phyloP scores from a whole-genome alignment of 73 alveolate genomes.

The Breviolum minutum region DNA sequence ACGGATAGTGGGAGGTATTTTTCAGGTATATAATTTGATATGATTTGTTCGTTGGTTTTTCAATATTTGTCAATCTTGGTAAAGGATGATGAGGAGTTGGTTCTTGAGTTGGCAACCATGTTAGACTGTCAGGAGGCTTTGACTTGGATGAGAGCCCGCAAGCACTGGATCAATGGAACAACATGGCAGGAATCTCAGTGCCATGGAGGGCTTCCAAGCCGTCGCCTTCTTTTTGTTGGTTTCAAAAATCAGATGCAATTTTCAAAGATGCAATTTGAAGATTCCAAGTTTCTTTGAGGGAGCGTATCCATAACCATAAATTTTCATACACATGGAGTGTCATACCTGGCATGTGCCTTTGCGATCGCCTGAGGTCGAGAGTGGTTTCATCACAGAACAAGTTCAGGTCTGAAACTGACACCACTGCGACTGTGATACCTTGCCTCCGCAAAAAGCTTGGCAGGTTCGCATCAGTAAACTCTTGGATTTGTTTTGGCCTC shows the following conservation, averaged over 20 bases:
- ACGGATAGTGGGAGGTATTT: neutral
- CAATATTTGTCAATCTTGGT: neutral
- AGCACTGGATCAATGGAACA: constrained; percentile 71
- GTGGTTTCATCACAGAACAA: constrained; percentile 65
- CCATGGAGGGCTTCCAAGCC: neutral
- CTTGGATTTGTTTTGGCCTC: constrained; percentile 42
- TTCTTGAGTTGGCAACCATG: neutral
- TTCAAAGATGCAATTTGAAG: too few species aligned
- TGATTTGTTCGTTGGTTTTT: neutral
- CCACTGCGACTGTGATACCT: too few species aligned
- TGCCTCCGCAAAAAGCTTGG: too few species aligned
- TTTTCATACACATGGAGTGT: too few species aligned
- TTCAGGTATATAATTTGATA: neutral
- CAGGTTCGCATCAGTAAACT: constrained; percentile 61
- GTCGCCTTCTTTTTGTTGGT: too few species aligned
- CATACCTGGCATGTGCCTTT: too few species aligned
- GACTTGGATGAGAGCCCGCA: constrained; percentile 58
- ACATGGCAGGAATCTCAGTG: neutral
- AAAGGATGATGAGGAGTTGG: neutral
- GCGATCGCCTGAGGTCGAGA: constrained; percentile 32
- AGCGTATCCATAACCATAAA: too few species aligned
- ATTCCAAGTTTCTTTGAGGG: too few species aligned
- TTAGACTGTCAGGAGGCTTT: neutral
- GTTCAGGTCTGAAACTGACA: constrained; percentile 24
- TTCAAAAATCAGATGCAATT: too few species aligned